phyloP scores from a whole-genome alignment of 2,329 filamentous ascomycete genomes.

The Trichoderma sp. region DNA sequence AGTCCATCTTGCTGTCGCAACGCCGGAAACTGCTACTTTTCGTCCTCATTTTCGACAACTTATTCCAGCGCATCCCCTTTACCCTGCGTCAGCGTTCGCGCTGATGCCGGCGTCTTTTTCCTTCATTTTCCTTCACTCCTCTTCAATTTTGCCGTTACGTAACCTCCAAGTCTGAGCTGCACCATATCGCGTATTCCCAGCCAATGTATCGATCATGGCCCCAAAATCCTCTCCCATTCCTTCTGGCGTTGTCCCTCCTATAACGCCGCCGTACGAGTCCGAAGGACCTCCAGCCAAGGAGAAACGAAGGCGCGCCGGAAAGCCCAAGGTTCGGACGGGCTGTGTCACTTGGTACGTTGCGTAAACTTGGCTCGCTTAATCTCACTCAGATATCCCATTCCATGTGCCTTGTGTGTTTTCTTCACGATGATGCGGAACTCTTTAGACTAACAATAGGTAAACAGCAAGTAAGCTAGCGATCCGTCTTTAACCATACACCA shows the following conservation, averaged over 20 bases:
- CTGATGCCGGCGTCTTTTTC: background rate
- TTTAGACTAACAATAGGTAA: conserved; percentile 20
- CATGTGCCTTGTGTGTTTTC: background rate
- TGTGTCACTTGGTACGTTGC: conserved; percentile 44
- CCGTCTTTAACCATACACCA: background rate
- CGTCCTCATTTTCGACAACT: background rate
- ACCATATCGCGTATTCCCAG: background rate
- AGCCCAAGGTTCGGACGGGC: conserved; percentile 44
- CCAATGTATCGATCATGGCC: conserved; percentile 22
- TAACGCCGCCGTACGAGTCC: conserved; percentile 21
- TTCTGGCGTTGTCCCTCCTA: conserved; percentile 10
- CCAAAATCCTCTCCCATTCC: conserved; percentile 4
- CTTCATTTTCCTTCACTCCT: background rate
- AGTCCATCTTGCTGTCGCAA: background rate
- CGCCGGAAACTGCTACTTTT: background rate
- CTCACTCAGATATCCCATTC: background rate
- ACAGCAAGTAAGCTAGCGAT: conserved; percentile 19
- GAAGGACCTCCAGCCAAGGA: conserved; percentile 3
- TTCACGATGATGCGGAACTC: background rate
- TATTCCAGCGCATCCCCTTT: background rate
- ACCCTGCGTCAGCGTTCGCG: conserved; percentile 11
- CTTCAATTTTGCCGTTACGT: background rate
- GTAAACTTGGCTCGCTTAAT: background rate
- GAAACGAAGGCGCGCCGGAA: conserved; percentile 39
- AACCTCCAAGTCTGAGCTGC: background rate